These are phyloP conservation scores for Blastobotrys chiropterorum DNA, from an alignment of 805 yeast species.

Conservation along the genomic window DNA sequence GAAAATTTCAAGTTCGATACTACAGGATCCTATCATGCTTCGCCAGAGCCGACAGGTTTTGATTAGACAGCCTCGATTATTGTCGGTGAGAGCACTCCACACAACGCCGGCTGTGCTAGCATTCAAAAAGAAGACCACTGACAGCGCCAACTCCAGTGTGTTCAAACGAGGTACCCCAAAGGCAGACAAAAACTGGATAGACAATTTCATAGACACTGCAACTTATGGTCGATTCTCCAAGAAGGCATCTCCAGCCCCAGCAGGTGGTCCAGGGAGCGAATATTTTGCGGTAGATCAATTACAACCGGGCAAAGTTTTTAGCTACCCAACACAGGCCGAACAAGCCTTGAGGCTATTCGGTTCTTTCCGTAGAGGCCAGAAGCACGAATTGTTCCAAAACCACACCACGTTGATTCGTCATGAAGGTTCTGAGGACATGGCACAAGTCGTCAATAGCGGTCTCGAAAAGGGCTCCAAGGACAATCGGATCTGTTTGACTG, in stretches of 20 bases:
- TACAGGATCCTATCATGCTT: not conserved
- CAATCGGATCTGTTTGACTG: slow-evolving; percentile 54
- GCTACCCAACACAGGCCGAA: slow-evolving; percentile 39
- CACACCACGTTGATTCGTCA: slow-evolving; percentile 57
- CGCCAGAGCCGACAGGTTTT: not conserved
- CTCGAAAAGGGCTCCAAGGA: slow-evolving; percentile 25
- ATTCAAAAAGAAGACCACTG: slow-evolving; percentile 11
- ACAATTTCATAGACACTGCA: slow-evolving; percentile 15
- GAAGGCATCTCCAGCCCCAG: slow-evolving; percentile 2
- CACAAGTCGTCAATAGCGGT: slow-evolving; percentile 36
- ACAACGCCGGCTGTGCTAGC: slow-evolving; percentile 6
- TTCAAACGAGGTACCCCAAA: slow-evolving; percentile 23
- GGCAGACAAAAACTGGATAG: slow-evolving; percentile 15
- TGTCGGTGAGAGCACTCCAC: slow-evolving; percentile 6
- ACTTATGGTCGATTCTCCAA: slow-evolving; percentile 13
- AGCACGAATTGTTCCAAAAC: slow-evolving; percentile 53
- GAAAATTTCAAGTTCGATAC: not conserved
- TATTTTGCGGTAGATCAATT: slow-evolving; percentile 4
- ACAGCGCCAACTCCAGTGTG: slow-evolving; percentile 8
- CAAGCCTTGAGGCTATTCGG: slow-evolving; percentile 48
- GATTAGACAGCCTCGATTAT: not conserved
- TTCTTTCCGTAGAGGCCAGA: slow-evolving; percentile 61
- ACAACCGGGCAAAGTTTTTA: slow-evolving; percentile 8
- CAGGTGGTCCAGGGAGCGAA: slow-evolving; percentile 10
- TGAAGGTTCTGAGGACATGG: slow-evolving; percentile 42